Percentiles rank a stretch among this genome's conserved stretches.
phyloP scores from a whole-genome alignment of 2,329 filamentous ascomycete species.

The Xylariaceae sp. region DNA sequence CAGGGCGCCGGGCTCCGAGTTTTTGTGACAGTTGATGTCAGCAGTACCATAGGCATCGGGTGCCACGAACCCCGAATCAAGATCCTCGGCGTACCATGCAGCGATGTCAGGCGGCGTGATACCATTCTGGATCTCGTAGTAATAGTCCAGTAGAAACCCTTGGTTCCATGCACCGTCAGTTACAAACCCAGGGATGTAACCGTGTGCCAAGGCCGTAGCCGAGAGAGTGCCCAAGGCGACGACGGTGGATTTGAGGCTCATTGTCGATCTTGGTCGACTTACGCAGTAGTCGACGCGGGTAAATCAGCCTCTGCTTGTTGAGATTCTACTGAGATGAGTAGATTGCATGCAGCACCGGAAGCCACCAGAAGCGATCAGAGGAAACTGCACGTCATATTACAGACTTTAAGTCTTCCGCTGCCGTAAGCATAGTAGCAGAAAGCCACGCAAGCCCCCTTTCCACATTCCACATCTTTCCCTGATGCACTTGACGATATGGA shows the following conservation, averaged over 20 bases:
- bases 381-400: too few species aligned
- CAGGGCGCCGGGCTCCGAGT: conserved; percentile 26
- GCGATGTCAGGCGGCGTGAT: conserved; percentile 3
- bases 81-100: conserved; percentile 30
- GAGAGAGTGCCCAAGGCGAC: conserved; percentile 7
- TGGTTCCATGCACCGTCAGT: conserved; percentile 15
- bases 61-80: conserved; percentile 40
- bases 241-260: conserved; percentile 7
- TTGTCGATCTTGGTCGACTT: background rate
- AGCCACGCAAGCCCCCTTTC: too few species aligned
- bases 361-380: too few species aligned
- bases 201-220: conserved; percentile 7
- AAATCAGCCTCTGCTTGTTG: too few species aligned
- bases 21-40: conserved; percentile 38
- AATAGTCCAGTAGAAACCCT: conserved; percentile 14
- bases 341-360: too few species aligned
- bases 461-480: too few species aligned
- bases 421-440: too few species aligned
- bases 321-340: too few species aligned
- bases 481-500: too few species aligned
- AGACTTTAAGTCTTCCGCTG: too few species aligned
- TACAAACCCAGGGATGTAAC: conserved; percentile 13
- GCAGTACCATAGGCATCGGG: conserved; percentile 27
- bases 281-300: too few species aligned
- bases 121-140: conserved; percentile 7